A percentile compares a stretch with the other conserved stretches of the same genome.
phyloP scores from a whole-genome alignment of 495 filamentous ascomycete genomes.

The Parmelia sp. region DNA sequence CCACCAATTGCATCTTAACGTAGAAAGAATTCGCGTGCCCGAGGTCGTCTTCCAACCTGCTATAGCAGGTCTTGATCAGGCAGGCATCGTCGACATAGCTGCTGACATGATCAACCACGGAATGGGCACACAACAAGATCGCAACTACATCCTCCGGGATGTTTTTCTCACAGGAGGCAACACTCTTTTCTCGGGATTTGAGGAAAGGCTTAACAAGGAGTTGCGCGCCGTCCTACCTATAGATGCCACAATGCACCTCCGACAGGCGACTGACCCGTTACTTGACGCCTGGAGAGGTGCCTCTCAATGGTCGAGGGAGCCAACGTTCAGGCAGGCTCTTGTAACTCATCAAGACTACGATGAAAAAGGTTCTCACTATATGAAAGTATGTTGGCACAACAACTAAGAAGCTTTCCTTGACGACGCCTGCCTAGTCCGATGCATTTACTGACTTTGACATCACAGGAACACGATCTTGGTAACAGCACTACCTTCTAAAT shows the following conservation, averaged over 20 bases:
- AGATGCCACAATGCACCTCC: constrained; percentile 55
- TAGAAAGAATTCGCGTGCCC: constrained; percentile 92
- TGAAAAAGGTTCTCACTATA: constrained; percentile 79
- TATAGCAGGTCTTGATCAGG: constrained; percentile 95
- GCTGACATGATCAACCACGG: constrained; percentile 78
- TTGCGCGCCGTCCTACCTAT: constrained; percentile 65
- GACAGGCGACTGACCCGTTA: constrained; percentile 64
- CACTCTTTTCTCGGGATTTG: constrained; percentile 77
- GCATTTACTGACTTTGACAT: constrained; percentile 10
- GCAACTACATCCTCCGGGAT: constrained; percentile 65
- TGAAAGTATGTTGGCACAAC: constrained; percentile 56
- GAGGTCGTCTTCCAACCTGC: constrained; percentile 91
- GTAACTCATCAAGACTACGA: constrained; percentile 70
- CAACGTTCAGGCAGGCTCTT: constrained; percentile 34
- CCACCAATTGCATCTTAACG: constrained; percentile 89
- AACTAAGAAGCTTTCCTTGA: background rate
- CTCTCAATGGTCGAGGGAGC: constrained; percentile 60
- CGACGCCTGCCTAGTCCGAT: background rate
- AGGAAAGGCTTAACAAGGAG: constrained; percentile 70
- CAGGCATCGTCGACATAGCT: constrained; percentile 83
- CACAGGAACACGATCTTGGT: constrained; percentile 73
- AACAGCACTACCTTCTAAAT: constrained; percentile 42
- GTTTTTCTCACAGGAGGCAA: constrained; percentile 95
- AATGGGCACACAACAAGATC: constrained; percentile 51
- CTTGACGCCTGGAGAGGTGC: constrained; percentile 92